Evolutionary conservation across 1,284 basidiomycete genomes (phyloP), one percentile per base, ranked within the genome.

Genomic region (Apiotrichum brassicae): DNA sequence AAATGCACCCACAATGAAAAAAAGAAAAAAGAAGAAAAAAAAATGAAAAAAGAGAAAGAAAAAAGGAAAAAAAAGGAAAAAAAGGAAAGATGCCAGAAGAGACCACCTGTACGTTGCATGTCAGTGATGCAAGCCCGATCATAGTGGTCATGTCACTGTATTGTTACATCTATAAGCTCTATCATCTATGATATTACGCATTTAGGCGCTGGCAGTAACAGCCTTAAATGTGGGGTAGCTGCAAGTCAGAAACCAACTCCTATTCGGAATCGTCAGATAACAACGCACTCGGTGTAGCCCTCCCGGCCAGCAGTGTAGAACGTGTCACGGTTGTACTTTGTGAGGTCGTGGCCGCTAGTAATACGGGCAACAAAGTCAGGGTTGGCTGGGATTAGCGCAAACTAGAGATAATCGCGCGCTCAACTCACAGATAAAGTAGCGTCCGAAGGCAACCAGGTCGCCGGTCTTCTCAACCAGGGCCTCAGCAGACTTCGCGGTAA

Each of bases 321-420:
- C 12, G 63, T 64, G 26, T 47, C 24, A 37, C 61, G 52, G 57
- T 76, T 61, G 59, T 75, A 76, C 12, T 51, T 37, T 43, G 56
- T 64, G n/a, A 75, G 54, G 2, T 60, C 50, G 35, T 60, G 56
- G 11, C 58, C 60, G 22, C 73, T 59, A 50, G 59, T 58, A 45
- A 76, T 58, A 6, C 82, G 73, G n/a, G 67, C 50, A 0, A 78
- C 77, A 0, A 84, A 68, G 60, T 83, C 81, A 3, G 82, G 82
- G 75, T 77, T 65, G 52, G 61, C n/a, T n/a, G n/a, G n/a, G n/a
- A n/a, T n/a, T n/a, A n/a, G n/a, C n/a, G n/a, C n/a, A n/a, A n/a
- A n/a, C n/a, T n/a, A n/a, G n/a, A n/a, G n/a, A n/a, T n/a, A n/a
- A n/a, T n/a, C n/a, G n/a, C n/a, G n/a, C n/a, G n/a, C n/a, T n/a